phyloP scores from a whole-genome alignment of 306 rosid species.

The Castanea mollissima region DNA sequence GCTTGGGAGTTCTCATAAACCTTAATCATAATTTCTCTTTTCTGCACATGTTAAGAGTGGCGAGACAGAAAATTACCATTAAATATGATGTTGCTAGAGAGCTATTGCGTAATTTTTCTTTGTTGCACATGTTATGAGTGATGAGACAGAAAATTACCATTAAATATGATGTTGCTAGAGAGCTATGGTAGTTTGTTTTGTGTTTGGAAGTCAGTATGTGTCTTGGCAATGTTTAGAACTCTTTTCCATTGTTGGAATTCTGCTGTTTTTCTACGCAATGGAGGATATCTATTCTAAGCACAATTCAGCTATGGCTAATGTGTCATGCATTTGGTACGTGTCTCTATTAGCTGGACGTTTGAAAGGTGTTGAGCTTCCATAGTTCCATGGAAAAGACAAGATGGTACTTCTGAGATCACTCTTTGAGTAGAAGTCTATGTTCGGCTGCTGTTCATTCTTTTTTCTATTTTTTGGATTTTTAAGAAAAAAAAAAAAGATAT shows the following conservation, averaged over 20 bases:
- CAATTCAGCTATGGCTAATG: too few relatives aligned
- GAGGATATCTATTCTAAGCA: background rate
- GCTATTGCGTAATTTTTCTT: background rate
- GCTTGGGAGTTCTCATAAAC: too few relatives aligned
- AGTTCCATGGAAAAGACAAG: background rate
- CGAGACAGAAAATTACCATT: background rate
- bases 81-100: background rate
- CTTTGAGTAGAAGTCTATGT: background rate
- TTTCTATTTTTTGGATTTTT: background rate
- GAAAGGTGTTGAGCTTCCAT: background rate
- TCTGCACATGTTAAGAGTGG: too few relatives aligned
- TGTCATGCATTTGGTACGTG: background rate
- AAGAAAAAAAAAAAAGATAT: background rate
- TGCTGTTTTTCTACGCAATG: background rate
- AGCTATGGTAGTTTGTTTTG: background rate
- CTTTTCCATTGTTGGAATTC: background rate
- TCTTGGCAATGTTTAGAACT: background rate
- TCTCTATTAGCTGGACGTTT: background rate
- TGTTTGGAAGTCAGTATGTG: background rate
- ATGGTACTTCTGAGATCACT: background rate
- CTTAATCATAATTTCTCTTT: too few relatives aligned
- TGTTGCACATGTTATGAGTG: too few relatives aligned
- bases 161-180: background rate
- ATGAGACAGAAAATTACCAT: background rate
- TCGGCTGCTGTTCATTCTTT: background rate